Percentiles rank a stretch among this genome's conserved stretches.
Conservation (phyloP, 768 basidiomycete genomes). For the Auricularia cornea region DNA sequence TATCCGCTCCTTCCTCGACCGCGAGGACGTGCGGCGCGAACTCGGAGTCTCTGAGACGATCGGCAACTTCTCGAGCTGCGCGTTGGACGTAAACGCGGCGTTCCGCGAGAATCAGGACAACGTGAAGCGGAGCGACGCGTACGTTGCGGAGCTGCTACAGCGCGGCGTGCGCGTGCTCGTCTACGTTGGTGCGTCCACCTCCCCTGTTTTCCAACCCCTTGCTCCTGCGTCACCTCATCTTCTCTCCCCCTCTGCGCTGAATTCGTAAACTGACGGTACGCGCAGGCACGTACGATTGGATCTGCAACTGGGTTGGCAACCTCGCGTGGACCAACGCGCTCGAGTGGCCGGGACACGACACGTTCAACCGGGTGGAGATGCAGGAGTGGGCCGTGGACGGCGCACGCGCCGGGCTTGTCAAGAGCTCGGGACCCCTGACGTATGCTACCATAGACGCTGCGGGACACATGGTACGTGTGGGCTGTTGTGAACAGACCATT, state of each 20-base stretch:
- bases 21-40: conserved; percentile 38
- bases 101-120: conserved; percentile 17
- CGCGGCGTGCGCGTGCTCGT: conserved; percentile 44
- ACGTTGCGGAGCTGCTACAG: conserved; percentile 47
- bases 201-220: not conserved
- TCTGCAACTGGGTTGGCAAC: conserved; percentile 46
- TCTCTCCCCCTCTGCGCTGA: too few relatives aligned
- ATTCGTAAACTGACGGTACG: too few relatives aligned
- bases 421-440: conserved; percentile 50
- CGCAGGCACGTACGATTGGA: conserved; percentile 30
- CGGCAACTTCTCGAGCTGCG: conserved; percentile 34
- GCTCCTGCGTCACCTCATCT: not conserved
- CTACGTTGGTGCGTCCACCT: conserved; percentile 43
- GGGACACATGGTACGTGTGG: conserved; percentile 49
- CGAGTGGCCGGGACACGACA: conserved; percentile 26
- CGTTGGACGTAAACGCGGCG: conserved; percentile 6
- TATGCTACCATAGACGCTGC: conserved; percentile 58
- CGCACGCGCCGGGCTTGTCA: conserved; percentile 45
- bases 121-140: conserved; percentile 10
- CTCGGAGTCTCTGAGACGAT: conserved; percentile 52
- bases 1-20: conserved; percentile 55
- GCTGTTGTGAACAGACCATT: not conserved
- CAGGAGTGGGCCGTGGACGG: conserved; percentile 50
- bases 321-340: conserved; percentile 25
- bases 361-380: conserved; percentile 42